Conservation (phyloP, 768 basidiomycete species). For the Phylloporus sp. region DNA sequence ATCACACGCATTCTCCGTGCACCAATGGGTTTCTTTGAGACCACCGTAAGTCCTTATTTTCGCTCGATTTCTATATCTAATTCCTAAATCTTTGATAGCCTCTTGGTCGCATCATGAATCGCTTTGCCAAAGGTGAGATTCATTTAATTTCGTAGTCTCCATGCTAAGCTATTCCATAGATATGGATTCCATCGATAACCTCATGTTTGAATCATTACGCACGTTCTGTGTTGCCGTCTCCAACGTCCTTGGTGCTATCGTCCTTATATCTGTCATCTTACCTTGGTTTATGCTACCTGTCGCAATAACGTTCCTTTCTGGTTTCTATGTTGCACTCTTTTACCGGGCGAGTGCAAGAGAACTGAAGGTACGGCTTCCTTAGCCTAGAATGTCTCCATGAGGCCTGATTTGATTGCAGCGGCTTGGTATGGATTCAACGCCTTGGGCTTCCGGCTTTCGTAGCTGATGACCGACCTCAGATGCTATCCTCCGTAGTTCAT, state of each 20-base stretch:
- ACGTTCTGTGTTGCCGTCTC: conserved; percentile 64
- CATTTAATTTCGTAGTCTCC: background rate
- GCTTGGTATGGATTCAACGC: conserved; percentile 37
- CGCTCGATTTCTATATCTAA: too few relatives aligned
- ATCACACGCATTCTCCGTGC: conserved; percentile 72
- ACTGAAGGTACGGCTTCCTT: conserved; percentile 58
- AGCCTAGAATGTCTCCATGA: background rate
- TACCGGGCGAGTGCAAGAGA: conserved; percentile 86
- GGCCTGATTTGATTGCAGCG: conserved; percentile 35
- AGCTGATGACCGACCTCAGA: conserved; percentile 37
- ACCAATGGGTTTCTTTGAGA: conserved; percentile 90
- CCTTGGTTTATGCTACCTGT: conserved; percentile 83
- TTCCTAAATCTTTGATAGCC: conserved; percentile 38
- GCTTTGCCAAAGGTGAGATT: conserved; percentile 71
- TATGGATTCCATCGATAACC: conserved; percentile 77
- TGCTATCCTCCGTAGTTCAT: conserved; percentile 75
- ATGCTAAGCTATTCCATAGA: conserved; percentile 33
- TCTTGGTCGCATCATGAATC: conserved; percentile 84
- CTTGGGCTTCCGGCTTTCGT: background rate
- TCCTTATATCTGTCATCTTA: conserved; percentile 69
- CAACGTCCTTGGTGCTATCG: conserved; percentile 66
- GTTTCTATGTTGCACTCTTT: conserved; percentile 70
- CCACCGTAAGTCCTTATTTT: conserved; percentile 54
- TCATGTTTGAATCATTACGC: conserved; percentile 69
- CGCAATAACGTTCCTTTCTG: conserved; percentile 51